Evolutionary conservation across 2,329 filamentous ascomycete genomes (phyloP), one percentile per base, ranked within the genome.

Genomic region (Ilyonectria mors-panacis): DNA sequence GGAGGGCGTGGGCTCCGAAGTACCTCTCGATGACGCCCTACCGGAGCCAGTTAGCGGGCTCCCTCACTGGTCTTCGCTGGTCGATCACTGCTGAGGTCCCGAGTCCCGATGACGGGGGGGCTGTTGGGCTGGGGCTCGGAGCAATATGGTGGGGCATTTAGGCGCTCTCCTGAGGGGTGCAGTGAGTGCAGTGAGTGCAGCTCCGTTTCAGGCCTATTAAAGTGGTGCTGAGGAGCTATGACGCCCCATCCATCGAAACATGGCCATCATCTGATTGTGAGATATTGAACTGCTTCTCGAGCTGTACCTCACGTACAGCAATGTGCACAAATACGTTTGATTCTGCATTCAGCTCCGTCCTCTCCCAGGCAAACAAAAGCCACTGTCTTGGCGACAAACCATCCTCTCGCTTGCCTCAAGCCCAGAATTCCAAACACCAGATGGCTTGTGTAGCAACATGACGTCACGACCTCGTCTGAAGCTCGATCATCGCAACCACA

Each of bases 381-480:
- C 30, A 42, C 26, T 19, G 3, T 12, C 15, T 42, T n/a, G 0
- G 39, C 7, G 15, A 17, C 6, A 42, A 42, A 17, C 12, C 47
- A 8, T n/a, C 17, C 9, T 30, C 26, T n/a, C 4, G 39, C n/a
- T 50, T 50, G 17, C 33, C 26, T 8, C 26, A n/a, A 33, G 10
- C 10, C 26, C 10, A 17, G 6, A 8, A 9, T 57, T 26, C 37
- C 37, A 30, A 57, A n/a, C 26, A 28, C 65, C 51, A 59, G 19
- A 37, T 53, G 8, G 21, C 21, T 50, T 50, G 63, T 62, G 60
- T 66, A 56, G 54, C 51, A 58, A 48, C 70, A 74, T 75, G 73
- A 75, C 73, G 73, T 75, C 73, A 75, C 70, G 67, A 67, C 57
- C 63, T 56, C 53, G 60, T 30, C 63, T 68, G 42, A 30, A 65